Conservation (phyloP, 176 grass and related monocot genomes). For the Areca catechu region DNA sequence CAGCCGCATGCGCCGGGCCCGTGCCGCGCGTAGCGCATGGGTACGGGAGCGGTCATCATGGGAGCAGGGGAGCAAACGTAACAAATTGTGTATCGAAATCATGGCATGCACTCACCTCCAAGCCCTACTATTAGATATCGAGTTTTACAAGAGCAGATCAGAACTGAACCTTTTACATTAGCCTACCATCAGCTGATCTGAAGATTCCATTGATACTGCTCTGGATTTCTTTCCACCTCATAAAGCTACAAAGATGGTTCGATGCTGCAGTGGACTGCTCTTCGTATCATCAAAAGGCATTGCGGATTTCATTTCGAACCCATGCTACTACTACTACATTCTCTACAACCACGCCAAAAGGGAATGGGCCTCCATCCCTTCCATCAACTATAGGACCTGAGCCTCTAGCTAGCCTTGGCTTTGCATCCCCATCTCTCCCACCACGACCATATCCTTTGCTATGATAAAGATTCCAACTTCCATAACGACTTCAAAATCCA, state of each 20-base stretch:
- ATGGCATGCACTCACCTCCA: no score
- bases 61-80: no score
- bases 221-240: not conserved
- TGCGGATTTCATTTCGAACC: no score
- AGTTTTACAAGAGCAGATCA: not conserved
- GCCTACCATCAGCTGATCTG: no score
- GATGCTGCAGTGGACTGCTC: constrained; percentile 8
- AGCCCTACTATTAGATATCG: not conserved
- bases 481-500: constrained; percentile 1
- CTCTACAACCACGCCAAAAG: constrained; percentile 13
- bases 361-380: not conserved
- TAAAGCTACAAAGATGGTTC: not conserved
- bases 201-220: no score
- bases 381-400: not conserved
- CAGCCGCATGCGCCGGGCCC: no score
- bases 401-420: not conserved
- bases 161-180: no score
- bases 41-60: no score
- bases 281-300: not conserved
- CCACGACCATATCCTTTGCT: not conserved
- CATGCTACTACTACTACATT: not conserved
- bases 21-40: no score
- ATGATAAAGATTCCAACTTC: not conserved
- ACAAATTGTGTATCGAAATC: no score
- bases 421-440: not conserved